phyloP scores from a whole-genome alignment of 345 rosid genomes.

The Trapa bicornis region DNA sequence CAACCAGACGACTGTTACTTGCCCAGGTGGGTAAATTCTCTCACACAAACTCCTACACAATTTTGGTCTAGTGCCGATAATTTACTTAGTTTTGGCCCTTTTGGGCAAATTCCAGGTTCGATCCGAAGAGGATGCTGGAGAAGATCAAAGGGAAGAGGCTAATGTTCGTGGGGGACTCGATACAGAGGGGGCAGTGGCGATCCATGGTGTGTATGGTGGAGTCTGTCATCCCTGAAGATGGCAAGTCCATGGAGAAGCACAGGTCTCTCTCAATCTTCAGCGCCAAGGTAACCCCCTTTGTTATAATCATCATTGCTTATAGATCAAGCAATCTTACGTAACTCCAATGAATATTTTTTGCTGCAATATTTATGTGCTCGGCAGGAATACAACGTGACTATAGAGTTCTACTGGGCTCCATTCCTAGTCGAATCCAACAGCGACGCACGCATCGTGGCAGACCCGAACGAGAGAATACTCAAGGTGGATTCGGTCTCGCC shows the following conservation, averaged over 20 bases:
- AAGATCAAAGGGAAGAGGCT: conserved; percentile 67
- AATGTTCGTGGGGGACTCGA: conserved; percentile 73
- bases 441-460: conserved; percentile 40
- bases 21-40: conserved; percentile 36
- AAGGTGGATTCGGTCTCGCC: conserved; percentile 70
- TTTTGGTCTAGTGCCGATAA: background rate
- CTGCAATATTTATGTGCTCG: background rate
- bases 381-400: conserved; percentile 63
- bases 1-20: conserved; percentile 76
- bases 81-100: background rate
- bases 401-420: conserved; percentile 95
- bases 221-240: conserved; percentile 42
- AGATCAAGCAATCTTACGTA: background rate
- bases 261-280: conserved; percentile 39
- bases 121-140: conserved; percentile 41
- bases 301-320: background rate
- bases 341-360: background rate
- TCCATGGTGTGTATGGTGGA: conserved; percentile 81
- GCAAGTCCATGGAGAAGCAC: conserved; percentile 40
- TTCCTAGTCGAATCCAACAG: conserved; percentile 74
- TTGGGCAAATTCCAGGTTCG: conserved; percentile 31
- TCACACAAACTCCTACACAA: background rate
- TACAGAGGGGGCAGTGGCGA: conserved; percentile 88
- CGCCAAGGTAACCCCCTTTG: conserved; percentile 41
- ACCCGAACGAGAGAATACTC: conserved; percentile 53